Evolutionary conservation across 2,329 filamentous ascomycete genomes (phyloP).

Genomic region (Clarireedia hainanense): DNA sequence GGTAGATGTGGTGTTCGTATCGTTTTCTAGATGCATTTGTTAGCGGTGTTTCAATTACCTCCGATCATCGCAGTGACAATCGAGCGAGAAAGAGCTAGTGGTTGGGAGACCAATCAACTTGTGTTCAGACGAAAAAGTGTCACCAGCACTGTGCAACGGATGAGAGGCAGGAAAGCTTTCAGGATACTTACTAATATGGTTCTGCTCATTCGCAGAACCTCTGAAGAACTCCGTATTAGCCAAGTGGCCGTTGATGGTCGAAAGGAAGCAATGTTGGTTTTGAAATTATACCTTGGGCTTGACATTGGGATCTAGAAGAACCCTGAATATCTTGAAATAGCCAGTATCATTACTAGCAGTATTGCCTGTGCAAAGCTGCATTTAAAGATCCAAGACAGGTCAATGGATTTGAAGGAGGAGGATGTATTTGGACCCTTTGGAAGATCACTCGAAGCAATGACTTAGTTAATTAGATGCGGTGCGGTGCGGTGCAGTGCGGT

Average conservation of each 20-base stretch:
- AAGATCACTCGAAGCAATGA: too few species aligned
- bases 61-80: not conserved
- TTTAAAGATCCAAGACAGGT: not conserved
- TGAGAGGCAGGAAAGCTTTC: not conserved
- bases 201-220: constrained; percentile 6
- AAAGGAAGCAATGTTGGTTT: not conserved
- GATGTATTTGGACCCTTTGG: too few species aligned
- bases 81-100: too few species aligned
- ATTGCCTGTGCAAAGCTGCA: not conserved
- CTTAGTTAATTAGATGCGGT: too few species aligned
- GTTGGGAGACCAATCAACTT: not conserved
- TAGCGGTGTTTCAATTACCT: not conserved
- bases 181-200: not conserved
- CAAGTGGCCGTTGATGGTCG: too few species aligned
- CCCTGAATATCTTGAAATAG: not conserved
- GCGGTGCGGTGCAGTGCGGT: too few species aligned
- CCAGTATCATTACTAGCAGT: not conserved
- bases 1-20: not conserved
- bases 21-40: not conserved
- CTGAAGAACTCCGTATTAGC: not conserved
- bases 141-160: too few species aligned
- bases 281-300: constrained; percentile 5
- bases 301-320: not conserved
- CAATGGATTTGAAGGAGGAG: too few species aligned
- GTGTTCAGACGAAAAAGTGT: too few species aligned